phyloP scores from a whole-genome alignment of 805 yeast species.

The Wickerhamiella lipophila region DNA sequence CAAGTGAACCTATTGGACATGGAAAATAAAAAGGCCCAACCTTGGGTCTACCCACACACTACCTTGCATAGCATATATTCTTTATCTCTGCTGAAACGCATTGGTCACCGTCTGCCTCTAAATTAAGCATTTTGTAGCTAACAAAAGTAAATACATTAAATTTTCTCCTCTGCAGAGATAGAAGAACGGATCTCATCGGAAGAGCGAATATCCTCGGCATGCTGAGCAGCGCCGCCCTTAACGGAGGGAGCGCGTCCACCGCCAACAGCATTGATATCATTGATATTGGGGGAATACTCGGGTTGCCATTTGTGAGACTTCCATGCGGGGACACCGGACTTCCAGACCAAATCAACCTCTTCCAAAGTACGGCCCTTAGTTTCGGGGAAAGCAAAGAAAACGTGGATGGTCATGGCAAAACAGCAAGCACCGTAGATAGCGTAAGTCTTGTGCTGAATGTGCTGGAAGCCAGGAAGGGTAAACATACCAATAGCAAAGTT shows the following conservation, averaged over 20 bases:
- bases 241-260: constrained; percentile 24
- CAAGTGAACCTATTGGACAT: too few relatives aligned
- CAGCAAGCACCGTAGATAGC: constrained; percentile 68
- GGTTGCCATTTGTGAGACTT: constrained; percentile 19
- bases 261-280: constrained; percentile 21
- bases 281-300: constrained; percentile 12
- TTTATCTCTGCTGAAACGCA: too few relatives aligned
- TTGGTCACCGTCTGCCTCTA: too few relatives aligned
- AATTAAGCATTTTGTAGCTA: not conserved
- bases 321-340: constrained; percentile 21
- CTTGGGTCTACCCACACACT: not conserved
- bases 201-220: constrained; percentile 6
- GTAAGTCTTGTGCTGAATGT: constrained; percentile 51
- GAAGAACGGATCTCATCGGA: constrained; percentile 9
- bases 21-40: not conserved
- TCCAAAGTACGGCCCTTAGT: constrained; percentile 58
- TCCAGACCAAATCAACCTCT: constrained; percentile 52
- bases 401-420: constrained; percentile 43
- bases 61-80: not conserved
- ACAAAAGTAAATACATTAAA: constrained; percentile 1
- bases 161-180: not conserved
- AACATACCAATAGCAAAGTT: constrained; percentile 63
- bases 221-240: constrained; percentile 5
- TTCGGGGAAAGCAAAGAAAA: constrained; percentile 46
- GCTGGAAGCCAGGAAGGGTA: constrained; percentile 62